These are phyloP conservation scores for Ganoderma resinaceum DNA, from an alignment of 1,284 basidiomycete species.

Conservation along the genomic window DNA sequence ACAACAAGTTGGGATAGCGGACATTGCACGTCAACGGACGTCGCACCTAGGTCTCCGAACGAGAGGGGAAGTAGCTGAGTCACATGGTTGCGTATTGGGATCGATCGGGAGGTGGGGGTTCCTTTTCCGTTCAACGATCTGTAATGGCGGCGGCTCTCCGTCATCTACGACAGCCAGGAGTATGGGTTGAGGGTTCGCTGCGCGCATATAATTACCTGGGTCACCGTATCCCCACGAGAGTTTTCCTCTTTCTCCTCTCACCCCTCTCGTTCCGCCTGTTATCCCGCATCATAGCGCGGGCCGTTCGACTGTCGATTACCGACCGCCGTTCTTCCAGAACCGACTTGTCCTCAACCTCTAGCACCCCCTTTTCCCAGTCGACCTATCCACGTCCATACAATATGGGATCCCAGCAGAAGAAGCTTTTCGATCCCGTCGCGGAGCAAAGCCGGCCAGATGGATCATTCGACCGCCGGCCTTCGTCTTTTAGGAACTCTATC, in stretches of 20 bases:
- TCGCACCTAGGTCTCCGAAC: not conserved
- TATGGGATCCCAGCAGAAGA: not conserved
- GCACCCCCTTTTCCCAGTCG: not conserved
- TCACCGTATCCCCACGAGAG: not conserved
- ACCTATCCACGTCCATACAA: not conserved
- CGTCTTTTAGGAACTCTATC: conserved; percentile 79
- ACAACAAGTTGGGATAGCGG: not conserved
- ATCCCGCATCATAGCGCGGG: too few relatives aligned
- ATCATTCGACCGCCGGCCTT: conserved; percentile 77
- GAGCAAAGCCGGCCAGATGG: conserved; percentile 60
- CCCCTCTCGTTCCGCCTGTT: not conserved
- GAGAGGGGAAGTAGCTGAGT: not conserved
- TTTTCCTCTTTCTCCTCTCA: not conserved
- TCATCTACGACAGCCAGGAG: not conserved
- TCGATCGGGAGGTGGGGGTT: not conserved
- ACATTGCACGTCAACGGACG: not conserved
- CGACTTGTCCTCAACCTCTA: not conserved
- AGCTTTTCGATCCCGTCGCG: not conserved
- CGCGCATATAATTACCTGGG: not conserved
- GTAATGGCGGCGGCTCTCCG: not conserved
- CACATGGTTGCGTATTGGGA: not conserved
- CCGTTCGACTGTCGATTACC: not conserved
- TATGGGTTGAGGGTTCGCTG: not conserved
- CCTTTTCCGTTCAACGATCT: not conserved
- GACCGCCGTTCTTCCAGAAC: too few relatives aligned